Conservation (phyloP, 116 monocot species). For the Posidonia oceanica region DNA sequence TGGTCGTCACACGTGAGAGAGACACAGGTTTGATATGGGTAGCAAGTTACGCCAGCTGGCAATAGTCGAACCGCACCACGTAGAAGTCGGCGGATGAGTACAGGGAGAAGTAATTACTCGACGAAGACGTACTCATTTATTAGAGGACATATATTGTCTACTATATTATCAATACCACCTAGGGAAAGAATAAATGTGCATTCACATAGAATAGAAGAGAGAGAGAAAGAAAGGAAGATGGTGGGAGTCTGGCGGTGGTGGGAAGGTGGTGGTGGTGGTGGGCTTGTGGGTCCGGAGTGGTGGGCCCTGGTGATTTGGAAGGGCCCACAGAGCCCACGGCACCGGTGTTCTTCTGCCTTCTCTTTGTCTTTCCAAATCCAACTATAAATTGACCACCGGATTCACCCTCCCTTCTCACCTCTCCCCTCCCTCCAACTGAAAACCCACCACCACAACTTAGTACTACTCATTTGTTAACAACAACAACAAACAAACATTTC, state of each 20-base stretch:
- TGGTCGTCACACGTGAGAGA: no score
- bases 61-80: no score
- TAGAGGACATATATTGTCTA: no score
- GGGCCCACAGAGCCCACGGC: not conserved
- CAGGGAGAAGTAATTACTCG: no score
- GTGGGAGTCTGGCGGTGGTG: not conserved
- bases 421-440: not conserved
- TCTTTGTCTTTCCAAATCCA: not conserved
- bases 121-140: no score
- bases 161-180: no score
- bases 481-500: not conserved
- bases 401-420: not conserved
- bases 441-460: no score
- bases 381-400: constrained; percentile 8
- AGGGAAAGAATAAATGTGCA: no score
- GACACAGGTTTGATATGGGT: no score
- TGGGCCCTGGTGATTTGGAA: not conserved
- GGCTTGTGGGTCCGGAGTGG: not conserved
- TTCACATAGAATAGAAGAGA: not conserved
- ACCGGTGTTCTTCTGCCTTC: not conserved
- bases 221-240: not conserved
- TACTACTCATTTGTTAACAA: no score
- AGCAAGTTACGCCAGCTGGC: no score
- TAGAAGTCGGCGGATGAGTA: no score
- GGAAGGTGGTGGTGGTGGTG: not conserved